Percentiles rank a stretch among this genome's conserved stretches.
These are phyloP conservation scores for Calocybe cyanea DNA, from an alignment of 768 basidiomycete genomes.

Conservation along the genomic window DNA sequence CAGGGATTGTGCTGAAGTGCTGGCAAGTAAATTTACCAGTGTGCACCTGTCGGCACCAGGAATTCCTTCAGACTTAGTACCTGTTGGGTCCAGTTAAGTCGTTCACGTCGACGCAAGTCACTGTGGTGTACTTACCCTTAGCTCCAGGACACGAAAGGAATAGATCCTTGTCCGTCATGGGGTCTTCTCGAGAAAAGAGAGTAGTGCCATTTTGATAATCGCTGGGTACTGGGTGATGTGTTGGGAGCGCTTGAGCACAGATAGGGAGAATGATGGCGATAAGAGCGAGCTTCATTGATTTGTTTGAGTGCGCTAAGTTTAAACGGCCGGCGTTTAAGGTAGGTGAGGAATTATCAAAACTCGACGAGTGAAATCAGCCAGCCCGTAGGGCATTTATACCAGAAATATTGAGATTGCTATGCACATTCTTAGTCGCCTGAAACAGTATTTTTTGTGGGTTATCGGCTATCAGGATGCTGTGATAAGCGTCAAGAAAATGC, in stretches of 20 bases:
- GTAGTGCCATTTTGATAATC: background rate
- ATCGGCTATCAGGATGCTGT: no score
- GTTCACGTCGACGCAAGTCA: background rate
- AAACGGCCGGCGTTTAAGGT: conserved; percentile 11
- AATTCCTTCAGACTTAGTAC: conserved; percentile 9
- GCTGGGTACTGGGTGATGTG: background rate
- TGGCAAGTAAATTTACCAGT: background rate
- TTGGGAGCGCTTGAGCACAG: conserved; percentile 7
- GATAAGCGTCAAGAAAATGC: no score
- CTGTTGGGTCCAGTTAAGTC: background rate
- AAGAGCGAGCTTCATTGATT: background rate
- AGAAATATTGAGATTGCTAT: no score
- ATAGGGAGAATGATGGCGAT: conserved; percentile 5
- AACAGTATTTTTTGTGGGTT: no score
- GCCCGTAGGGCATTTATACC: no score
- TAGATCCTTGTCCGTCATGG: conserved; percentile 4
- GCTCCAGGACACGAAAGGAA: conserved; percentile 12
- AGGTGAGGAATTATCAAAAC: conserved; percentile 10
- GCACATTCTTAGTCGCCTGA: no score
- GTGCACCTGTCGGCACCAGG: conserved; percentile 13
- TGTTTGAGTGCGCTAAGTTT: background rate
- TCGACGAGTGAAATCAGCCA: background rate
- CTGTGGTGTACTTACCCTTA: background rate
- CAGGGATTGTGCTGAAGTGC: background rate
- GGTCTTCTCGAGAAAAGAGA: background rate